Base-by-base conservation (phyloP, 352 stramenopile species). In the Globisporangium sylvaticum region DNA sequence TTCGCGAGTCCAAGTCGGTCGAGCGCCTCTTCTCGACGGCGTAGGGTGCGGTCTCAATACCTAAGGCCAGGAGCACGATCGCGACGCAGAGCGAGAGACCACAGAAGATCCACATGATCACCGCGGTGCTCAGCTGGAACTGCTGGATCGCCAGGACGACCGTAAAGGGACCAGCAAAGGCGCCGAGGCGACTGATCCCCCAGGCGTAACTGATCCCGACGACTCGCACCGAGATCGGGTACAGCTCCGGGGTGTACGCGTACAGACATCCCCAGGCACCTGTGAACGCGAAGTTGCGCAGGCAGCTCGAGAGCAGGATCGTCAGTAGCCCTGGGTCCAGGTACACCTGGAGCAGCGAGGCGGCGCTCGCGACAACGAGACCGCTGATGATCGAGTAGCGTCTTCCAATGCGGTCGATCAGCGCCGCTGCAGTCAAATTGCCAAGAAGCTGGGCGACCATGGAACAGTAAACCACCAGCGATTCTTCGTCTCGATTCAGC, bases 231-330 rank as follows among this genome's bases (percentile, higher is more conserved):
- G 32, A 29, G n/a, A 66, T 70, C 24, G 70, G 66, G 60, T 75
- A 75, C 34, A 70, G 68, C 39, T 75, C 70, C 10, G 66, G 70
- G 12, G 70, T 75, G 66, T 73, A 75, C 46, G 70, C 66, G 37
- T 73, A 73, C 37, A 75, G 50, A 9, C 55, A 60, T 15, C 70
- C 66, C 70, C 70, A 70, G 14, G 66, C 65, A 15, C 70, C 70
- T 32, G 69, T 65, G 50, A 69, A 68, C 14, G 29, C 56, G 22
- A 62, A 52, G 48, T 31, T 55, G 22, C 48, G n/a, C 5, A 22
- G 5, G 7, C 48, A 55, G 22, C 59, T 60, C 7, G 46, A 14
- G 59, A 65, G 42, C 42, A 65, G 59, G 15, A 57, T 25, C 22
- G 29, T 12, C 15, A 54, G 1, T 22, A 20, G 15, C 42, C 7